Base-by-base conservation (phyloP, 352 stramenopile species). In the Phytophthora agathidicida region DNA sequence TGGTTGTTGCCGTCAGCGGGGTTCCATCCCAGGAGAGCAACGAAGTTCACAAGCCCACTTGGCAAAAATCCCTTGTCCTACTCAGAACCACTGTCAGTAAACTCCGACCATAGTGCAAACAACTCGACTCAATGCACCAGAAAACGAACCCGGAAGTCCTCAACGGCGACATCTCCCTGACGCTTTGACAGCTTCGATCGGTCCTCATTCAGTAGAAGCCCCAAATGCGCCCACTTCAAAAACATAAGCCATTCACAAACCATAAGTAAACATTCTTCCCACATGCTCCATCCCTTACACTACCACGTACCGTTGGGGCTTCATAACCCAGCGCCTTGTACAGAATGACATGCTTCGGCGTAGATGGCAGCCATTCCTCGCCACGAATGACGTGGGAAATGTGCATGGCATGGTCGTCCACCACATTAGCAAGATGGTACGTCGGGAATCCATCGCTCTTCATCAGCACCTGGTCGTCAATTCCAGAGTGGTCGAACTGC, bases 121-220 rank as follows among this genome's bases (percentile, higher is more conserved):
- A 14, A 10, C 52, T 1, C 14, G 43, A 52, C 19, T 0, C 11
- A 16, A 30, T 3, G 2, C 9, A n/a, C n/a, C n/a, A n/a, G n/a
- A 9, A 23, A 19, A 77, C 80, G 31, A 56, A 95, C 86, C n/a
- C 89, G 81, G 56, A 99, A 99, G 73, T 99, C 96, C 61, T 98
- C 93, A 41, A 98, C 98, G 0, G 91, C 96, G 16, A 98, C 98
- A 33, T 98, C 97, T 37, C 97, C 97, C 68, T 99, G 97, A 55
- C 97, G 83, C 80, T 99, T 99, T 7, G 89, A 98, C n/a, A 99
- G 74, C 69, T 99, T 99, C 37, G 97, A 97, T 22, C 97, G 91
- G 49, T 99, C 96, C 77, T 98, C 91, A 56, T 98, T 98, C 23
- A 99, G 83, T 65, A 99, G 93, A 38, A 99, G 77, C 0, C 90